Conservation (phyloP, 2,329 filamentous ascomycete species). For the Aureobasidium pullulans region DNA sequence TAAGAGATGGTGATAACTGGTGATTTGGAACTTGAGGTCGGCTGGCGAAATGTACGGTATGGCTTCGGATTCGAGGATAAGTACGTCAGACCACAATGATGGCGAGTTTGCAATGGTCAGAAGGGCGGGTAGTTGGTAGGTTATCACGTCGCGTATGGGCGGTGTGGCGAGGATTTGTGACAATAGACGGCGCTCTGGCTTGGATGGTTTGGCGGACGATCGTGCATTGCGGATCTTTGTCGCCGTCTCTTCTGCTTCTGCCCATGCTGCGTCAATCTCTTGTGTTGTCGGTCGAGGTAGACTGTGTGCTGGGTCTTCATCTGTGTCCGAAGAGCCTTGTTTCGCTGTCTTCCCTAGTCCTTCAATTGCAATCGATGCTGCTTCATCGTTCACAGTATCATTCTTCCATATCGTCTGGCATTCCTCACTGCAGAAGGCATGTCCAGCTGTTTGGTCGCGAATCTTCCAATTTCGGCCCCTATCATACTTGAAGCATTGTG, state of each 20-base stretch:
- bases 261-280: constrained; percentile 17
- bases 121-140: constrained; percentile 35
- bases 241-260: constrained; percentile 7
- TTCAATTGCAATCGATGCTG: constrained; percentile 20
- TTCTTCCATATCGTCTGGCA: constrained; percentile 32
- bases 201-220: constrained; percentile 5
- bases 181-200: constrained; percentile 16
- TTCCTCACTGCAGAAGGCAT: constrained; percentile 34
- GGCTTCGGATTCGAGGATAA: constrained; percentile 33
- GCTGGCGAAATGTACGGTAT: constrained; percentile 34
- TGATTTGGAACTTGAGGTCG: constrained; percentile 33
- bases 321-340: neutral
- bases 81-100: constrained; percentile 26
- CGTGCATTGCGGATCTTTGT: constrained; percentile 1
- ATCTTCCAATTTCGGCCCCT: constrained; percentile 34
- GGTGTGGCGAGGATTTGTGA: constrained; percentile 5
- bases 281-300: constrained; percentile 8
- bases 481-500: constrained; percentile 40
- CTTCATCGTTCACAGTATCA: constrained; percentile 16
- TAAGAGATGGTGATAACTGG: constrained; percentile 37
- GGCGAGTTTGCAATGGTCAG: constrained; percentile 28
- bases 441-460: constrained; percentile 31
- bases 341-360: constrained; percentile 13
- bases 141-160: constrained; percentile 29
- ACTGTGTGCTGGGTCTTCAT: neutral